Evolutionary conservation across 2,329 filamentous ascomycete species (phyloP), one percentile per base, ranked within the genome.

Genomic region (Reticulascus tulasneorum): DNA sequence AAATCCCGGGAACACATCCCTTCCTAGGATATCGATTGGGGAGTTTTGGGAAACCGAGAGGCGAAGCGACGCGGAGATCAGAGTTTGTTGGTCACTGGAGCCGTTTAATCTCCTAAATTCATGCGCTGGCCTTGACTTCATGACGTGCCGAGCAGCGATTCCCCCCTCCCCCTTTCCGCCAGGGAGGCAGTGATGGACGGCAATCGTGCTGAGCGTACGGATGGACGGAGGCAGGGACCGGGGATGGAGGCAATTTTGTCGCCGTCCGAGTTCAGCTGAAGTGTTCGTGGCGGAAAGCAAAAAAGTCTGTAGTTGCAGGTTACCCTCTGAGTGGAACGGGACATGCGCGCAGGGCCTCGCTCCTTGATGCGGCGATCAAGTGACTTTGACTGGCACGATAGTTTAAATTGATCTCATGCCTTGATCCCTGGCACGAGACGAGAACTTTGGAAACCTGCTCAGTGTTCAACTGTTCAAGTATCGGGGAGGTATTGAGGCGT

Each of bases 21-120:
- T n/a, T n/a, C n/a, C n/a, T n/a, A n/a, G n/a, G n/a, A n/a, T n/a
- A n/a, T n/a, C n/a, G n/a, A n/a, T n/a, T n/a, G n/a, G n/a, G n/a
- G n/a, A n/a, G n/a, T n/a, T n/a, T n/a, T n/a, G n/a, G n/a, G n/a
- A n/a, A n/a, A n/a, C n/a, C n/a, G n/a, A n/a, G n/a, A n/a, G n/a
- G n/a, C n/a, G n/a, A n/a, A n/a, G n/a, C n/a, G n/a, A n/a, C n/a
- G n/a, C n/a, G n/a, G n/a, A n/a, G n/a, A n/a, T n/a, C n/a, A n/a
- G n/a, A n/a, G n/a, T n/a, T n/a, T n/a, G n/a, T n/a, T n/a, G n/a
- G n/a, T n/a, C n/a, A n/a, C n/a, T n/a, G n/a, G n/a, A n/a, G n/a
- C n/a, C n/a, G n/a, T n/a, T n/a, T 18, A 42, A 42, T 42, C 17
- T 42, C 40, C 40, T 33, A 32, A 29, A 40, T 36, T 42, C 37